phyloP scores from a whole-genome alignment of 352 stramenopile genomes.

The Phytophthora fragariae region DNA sequence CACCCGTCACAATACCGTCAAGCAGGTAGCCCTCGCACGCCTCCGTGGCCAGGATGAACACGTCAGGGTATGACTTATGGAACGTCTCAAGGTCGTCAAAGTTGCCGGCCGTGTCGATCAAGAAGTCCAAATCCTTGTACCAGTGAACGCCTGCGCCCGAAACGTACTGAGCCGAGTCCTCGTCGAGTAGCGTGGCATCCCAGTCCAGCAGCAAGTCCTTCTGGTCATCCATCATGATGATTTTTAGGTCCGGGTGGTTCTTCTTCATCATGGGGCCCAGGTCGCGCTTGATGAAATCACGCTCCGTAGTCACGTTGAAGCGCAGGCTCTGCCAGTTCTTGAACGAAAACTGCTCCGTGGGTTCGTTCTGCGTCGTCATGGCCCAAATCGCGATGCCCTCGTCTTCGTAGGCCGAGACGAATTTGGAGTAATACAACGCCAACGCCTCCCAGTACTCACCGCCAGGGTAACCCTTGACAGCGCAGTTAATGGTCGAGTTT shows the following conservation, averaged over 20 bases:
- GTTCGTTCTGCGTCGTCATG: constrained; percentile 90
- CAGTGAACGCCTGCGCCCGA: constrained; percentile 89
- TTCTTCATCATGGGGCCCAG: constrained; percentile 71
- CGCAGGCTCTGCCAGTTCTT: constrained; percentile 72
- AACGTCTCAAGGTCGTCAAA: constrained; percentile 61
- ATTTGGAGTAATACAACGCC: constrained; percentile 89
- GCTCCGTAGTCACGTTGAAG: constrained; percentile 53
- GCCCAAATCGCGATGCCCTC: constrained; percentile 79
- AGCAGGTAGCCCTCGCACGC: constrained; percentile 76
- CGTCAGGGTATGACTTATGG: constrained; percentile 62
- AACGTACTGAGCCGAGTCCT: constrained; percentile 73
- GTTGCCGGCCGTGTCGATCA: constrained; percentile 49
- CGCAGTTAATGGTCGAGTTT: constrained; percentile 64
- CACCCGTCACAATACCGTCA: constrained; percentile 53
- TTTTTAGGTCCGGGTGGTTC: constrained; percentile 82
- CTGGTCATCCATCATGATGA: constrained; percentile 89
- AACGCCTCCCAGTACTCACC: constrained; percentile 76
- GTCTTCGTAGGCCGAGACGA: constrained; percentile 80
- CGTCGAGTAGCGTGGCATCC: constrained; percentile 52
- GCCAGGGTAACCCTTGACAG: constrained; percentile 59
- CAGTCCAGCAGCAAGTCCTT: constrained; percentile 65
- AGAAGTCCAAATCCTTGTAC: constrained; percentile 79
- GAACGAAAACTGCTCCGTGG: constrained; percentile 48
- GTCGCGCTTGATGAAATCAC: constrained; percentile 79
- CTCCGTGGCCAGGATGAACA: constrained; percentile 88